Evolutionary conservation across 2,329 filamentous ascomycete genomes (phyloP).

Genomic region (Diplodia corticola): DNA sequence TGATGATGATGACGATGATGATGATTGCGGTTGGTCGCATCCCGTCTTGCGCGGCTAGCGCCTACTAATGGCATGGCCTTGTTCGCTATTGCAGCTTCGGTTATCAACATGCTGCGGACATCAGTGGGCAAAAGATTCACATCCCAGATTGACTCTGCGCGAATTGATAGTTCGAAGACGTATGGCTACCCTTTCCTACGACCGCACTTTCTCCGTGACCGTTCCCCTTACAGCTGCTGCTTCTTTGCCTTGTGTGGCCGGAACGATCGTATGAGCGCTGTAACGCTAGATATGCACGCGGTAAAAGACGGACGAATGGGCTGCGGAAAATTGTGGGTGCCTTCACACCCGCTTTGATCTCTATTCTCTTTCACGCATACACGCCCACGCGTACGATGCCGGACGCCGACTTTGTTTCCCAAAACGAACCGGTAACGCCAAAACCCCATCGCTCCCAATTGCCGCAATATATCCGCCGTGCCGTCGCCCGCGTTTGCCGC

Average conservation of each 20-base stretch:
- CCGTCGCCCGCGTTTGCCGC: neutral
- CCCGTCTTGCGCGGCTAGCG: neutral
- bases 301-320: neutral
- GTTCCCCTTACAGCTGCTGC: neutral
- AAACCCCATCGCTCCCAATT: neutral
- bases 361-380: neutral
- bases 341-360: neutral
- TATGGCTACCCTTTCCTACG: neutral
- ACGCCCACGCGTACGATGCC: neutral
- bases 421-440: neutral
- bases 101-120: neutral
- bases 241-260: neutral
- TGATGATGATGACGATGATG: no score
- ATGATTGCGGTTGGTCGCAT: no score
- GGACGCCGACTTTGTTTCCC: neutral
- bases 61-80: neutral
- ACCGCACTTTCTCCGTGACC: neutral
- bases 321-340: neutral
- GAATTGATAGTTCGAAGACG: neutral
- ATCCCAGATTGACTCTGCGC: neutral
- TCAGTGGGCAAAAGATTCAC: neutral
- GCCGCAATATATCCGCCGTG: neutral
- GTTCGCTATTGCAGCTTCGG: neutral
- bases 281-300: neutral
- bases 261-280: neutral